Base-by-base conservation (phyloP, 257 asterid genomes). In the Scutellaria galericulata region DNA sequence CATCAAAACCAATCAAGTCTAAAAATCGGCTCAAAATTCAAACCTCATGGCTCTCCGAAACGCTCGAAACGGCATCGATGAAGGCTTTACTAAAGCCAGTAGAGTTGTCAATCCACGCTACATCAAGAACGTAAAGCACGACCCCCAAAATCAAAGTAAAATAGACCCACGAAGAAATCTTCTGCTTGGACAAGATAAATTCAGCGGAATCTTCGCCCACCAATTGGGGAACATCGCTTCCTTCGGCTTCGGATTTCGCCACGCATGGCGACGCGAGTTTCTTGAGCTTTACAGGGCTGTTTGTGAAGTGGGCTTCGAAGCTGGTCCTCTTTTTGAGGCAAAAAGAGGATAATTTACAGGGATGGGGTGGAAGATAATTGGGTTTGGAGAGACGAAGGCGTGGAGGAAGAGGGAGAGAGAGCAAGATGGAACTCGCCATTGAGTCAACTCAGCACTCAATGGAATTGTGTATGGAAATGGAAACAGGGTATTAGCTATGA, bases 151-250 rank as follows among this genome's bases (percentile, higher is more conserved):
- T 58, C 60, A 68, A 86, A 15, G 80, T 7, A 70, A 95, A 92
- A 55, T 90, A 95, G 62, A 81, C 59, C 99, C 99, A 95, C 18
- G 99, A 95, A 9, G 93, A 78, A 59, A 92, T 65, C 76, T 84
- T 88, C 84, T 95, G 99, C 7, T 88, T 70, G 60, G 95, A 82
- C 46, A 90, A 64, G 13, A 78, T 77, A 69, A 95, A 95, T 70
- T 83, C 82, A 12, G 99, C 99, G 0, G 96, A 90, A 81, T 95
- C 98, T 72, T 92, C 99, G 11, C 97, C 99, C 24, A 83, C 92
- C 64, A 81, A 57, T 15, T 40, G 70, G 27, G 76, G 44, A 59
- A 56, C 79, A 24, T 86, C 89, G 67, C 27, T 55, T 41, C 27
- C 68, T 22, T 86, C 86, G 22, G 75, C 60, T 44, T 86, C 95